These are phyloP conservation scores for Acorus gramineus DNA, from an alignment of 106 monocot species.

Conservation along the genomic window DNA sequence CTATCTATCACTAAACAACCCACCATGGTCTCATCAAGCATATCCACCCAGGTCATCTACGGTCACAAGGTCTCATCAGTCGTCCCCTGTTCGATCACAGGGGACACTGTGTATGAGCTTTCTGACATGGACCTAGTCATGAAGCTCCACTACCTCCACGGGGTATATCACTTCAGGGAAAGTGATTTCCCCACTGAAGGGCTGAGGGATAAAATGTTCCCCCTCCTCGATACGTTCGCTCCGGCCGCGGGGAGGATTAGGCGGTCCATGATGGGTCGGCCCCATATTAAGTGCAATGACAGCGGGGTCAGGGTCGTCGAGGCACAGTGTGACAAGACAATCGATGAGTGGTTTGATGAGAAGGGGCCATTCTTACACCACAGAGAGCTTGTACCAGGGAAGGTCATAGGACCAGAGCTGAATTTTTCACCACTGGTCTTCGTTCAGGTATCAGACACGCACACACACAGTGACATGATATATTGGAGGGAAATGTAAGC, in stretches of 20 bases:
- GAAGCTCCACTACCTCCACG: conserved; percentile 49
- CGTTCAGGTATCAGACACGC: conserved; percentile 42
- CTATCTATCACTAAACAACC: not conserved
- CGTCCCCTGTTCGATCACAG: conserved; percentile 38
- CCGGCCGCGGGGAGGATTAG: conserved; percentile 41
- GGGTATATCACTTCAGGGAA: conserved; percentile 28
- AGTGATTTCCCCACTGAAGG: conserved; percentile 13
- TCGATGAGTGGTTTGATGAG: conserved; percentile 37
- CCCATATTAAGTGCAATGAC: conserved; percentile 58
- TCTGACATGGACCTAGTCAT: conserved; percentile 22
- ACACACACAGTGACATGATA: not conserved
- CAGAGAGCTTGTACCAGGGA: conserved; percentile 26
- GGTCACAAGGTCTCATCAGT: conserved; percentile 47
- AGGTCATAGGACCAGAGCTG: conserved; percentile 57
- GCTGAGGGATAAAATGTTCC: conserved; percentile 54
- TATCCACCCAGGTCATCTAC: not conserved
- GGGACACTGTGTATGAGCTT: conserved; percentile 23
- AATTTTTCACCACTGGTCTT: conserved; percentile 50
- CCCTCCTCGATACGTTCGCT: conserved; percentile 23
- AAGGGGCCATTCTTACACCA: not conserved
- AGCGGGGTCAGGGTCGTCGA: conserved; percentile 58
- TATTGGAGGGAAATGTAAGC: no score
- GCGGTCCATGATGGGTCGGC: conserved; percentile 27
- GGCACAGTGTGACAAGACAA: conserved; percentile 22
- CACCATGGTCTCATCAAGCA: conserved; percentile 6